phyloP scores from a whole-genome alignment of 2,329 filamentous ascomycete genomes.

The Stemphylium vesicarium region DNA sequence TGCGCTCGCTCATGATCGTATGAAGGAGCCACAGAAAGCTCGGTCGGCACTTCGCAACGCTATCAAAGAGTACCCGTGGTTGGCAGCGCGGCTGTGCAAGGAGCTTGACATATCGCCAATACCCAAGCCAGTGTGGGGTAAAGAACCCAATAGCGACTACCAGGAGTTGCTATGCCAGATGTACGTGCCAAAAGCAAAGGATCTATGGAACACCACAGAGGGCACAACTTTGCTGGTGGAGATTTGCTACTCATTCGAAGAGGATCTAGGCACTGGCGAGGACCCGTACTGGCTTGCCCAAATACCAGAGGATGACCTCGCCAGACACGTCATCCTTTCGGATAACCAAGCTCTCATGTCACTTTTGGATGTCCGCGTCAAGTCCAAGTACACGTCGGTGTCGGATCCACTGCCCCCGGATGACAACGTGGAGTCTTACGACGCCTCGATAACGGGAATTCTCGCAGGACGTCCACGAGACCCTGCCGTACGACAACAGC shows the following conservation, averaged over 20 bases:
- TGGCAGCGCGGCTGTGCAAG: slow-evolving; percentile 80
- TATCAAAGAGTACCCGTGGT: slow-evolving; percentile 80
- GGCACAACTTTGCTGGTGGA: slow-evolving; percentile 72
- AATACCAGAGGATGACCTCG: slow-evolving; percentile 58
- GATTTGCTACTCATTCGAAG: slow-evolving; percentile 62
- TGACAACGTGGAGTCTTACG: slow-evolving; percentile 46
- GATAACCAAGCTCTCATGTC: slow-evolving; percentile 75
- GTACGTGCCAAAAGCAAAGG: slow-evolving; percentile 77
- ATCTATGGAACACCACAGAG: slow-evolving; percentile 84
- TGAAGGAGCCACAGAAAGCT: slow-evolving; percentile 70
- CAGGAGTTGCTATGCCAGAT: slow-evolving; percentile 75
- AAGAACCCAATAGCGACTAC: slow-evolving; percentile 67
- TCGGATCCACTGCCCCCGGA: slow-evolving; percentile 83
- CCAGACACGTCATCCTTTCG: slow-evolving; percentile 79
- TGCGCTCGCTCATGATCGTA: slow-evolving; percentile 75
- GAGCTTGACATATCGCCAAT: slow-evolving; percentile 77
- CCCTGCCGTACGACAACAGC: slow-evolving; percentile 18
- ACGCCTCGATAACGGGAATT: slow-evolving; percentile 3
- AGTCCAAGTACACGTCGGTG: slow-evolving; percentile 63
- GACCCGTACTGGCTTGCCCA: slow-evolving; percentile 41
- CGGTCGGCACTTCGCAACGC: slow-evolving; percentile 69
- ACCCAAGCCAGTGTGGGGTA: slow-evolving; percentile 83
- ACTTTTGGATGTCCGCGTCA: slow-evolving; percentile 69
- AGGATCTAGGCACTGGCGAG: slow-evolving; percentile 31
- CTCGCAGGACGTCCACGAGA: slow-evolving; percentile 4